phyloP scores from a whole-genome alignment of 805 yeast species.

The Candida tibetensis region DNA sequence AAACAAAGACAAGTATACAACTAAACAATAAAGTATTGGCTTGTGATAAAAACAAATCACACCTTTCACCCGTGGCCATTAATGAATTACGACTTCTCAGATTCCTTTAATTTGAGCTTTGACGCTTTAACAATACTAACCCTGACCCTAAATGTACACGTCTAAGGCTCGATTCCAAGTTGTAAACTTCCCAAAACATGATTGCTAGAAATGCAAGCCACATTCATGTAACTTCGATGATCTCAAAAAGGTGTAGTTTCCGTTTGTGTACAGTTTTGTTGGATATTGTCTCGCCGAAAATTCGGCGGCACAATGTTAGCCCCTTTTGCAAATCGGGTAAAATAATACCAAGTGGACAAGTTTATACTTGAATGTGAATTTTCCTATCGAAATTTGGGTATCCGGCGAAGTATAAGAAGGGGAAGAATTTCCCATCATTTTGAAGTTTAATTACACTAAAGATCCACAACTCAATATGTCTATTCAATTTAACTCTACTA shows the following conservation, averaged over 20 bases:
- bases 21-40: neutral
- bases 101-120: too few species aligned
- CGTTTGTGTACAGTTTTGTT: neutral
- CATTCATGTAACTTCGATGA: too few species aligned
- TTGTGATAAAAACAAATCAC: neutral
- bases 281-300: constrained; percentile 23
- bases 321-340: neutral
- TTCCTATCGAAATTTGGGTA: neutral
- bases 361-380: neutral
- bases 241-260: too few species aligned
- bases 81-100: too few species aligned
- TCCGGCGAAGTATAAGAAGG: constrained; percentile 1
- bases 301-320: constrained; percentile 17
- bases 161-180: too few species aligned
- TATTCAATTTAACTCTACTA: constrained; percentile 55
- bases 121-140: too few species aligned
- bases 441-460: neutral
- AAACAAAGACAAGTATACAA: neutral
- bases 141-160: too few species aligned
- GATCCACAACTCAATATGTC: constrained; percentile 17
- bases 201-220: too few species aligned
- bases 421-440: constrained; percentile 1
- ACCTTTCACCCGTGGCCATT: constrained; percentile 1
- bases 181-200: too few species aligned
- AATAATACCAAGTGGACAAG: neutral